These are phyloP conservation scores for Nematodospora anomalae DNA, from an alignment of 1,139 yeast genomes.

Conservation along the genomic window DNA sequence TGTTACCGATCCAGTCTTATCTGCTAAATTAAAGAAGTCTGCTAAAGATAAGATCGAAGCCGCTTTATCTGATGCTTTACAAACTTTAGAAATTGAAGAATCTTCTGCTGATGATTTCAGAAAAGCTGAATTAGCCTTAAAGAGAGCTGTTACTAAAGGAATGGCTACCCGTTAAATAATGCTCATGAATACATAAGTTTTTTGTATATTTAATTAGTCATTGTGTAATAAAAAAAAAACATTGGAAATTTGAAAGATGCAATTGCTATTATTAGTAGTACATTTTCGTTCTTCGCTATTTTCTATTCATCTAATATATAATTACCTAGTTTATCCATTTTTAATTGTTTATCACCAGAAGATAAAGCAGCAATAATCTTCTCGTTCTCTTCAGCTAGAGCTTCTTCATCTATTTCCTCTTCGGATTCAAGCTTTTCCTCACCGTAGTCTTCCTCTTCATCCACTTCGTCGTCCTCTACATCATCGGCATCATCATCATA, in stretches of 20 bases:
- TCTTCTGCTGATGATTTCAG: conserved; percentile 95
- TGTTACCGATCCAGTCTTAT: conserved; percentile 96
- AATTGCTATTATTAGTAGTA: conserved; percentile 4
- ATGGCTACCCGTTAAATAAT: conserved; percentile 88
- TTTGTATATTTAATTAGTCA: conserved; percentile 13
- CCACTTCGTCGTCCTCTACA: conserved; percentile 33
- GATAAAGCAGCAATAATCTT: conserved; percentile 69
- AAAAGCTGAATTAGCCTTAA: conserved; percentile 98
- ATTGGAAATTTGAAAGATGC: conserved; percentile 12
- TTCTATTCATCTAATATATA: conserved; percentile 57
- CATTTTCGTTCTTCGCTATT: conserved; percentile 7
- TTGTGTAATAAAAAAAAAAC: conserved; percentile 5
- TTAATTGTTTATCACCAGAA: conserved; percentile 57
- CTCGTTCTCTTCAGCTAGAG: conserved; percentile 62
- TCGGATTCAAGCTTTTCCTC: conserved; percentile 29
- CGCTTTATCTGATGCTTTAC: conserved; percentile 97
- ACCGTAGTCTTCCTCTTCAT: conserved; percentile 27
- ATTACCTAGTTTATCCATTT: conserved; percentile 81
- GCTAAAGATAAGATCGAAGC: conserved; percentile 97
- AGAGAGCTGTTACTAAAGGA: conserved; percentile 99
- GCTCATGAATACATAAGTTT: conserved; percentile 4
- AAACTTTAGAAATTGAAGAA: conserved; percentile 97
- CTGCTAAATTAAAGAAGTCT: conserved; percentile 97
- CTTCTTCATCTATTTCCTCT: conserved; percentile 29
- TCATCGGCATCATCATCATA: conserved; percentile 30